Conservation (phyloP, 306 rosid species). For the Hylodesmum podocarpum region DNA sequence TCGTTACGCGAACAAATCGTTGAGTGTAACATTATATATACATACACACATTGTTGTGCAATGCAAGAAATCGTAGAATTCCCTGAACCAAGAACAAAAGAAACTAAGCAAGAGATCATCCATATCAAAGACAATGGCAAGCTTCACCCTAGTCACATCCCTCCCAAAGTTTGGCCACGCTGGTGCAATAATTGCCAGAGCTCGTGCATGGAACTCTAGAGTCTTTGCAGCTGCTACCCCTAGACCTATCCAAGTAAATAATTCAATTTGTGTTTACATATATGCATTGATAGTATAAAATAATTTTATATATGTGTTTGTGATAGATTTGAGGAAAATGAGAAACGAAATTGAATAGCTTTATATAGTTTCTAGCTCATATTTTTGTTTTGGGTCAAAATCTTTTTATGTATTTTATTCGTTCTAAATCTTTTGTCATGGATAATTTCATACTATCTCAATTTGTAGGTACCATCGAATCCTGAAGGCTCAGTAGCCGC, state of each 20-base stretch:
- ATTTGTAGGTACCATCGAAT: constrained; percentile 38
- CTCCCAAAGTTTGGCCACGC: constrained; percentile 50
- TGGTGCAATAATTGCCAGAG: constrained; percentile 46
- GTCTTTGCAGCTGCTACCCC: constrained; percentile 45
- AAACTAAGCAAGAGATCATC: neutral
- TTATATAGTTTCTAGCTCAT: no score
- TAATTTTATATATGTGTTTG: no score
- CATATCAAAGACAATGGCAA: constrained; percentile 44
- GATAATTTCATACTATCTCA: neutral
- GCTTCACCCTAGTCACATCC: constrained; percentile 36
- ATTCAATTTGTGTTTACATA: neutral
- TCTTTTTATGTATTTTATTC: neutral
- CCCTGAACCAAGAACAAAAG: neutral
- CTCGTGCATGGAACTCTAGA: constrained; percentile 39
- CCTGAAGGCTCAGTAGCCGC: constrained; percentile 21
- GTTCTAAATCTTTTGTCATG: neutral
- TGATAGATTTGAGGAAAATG: neutral
- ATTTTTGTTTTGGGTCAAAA: neutral
- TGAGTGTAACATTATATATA: neutral
- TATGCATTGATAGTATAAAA: no score
- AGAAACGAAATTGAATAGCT: neutral
- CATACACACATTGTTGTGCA: neutral
- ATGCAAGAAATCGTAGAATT: neutral
- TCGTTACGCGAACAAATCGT: neutral
- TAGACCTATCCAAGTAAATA: constrained; percentile 54